Evolutionary conservation across 2,329 filamentous ascomycete genomes (phyloP).

Genomic region (Fusarium clavum): DNA sequence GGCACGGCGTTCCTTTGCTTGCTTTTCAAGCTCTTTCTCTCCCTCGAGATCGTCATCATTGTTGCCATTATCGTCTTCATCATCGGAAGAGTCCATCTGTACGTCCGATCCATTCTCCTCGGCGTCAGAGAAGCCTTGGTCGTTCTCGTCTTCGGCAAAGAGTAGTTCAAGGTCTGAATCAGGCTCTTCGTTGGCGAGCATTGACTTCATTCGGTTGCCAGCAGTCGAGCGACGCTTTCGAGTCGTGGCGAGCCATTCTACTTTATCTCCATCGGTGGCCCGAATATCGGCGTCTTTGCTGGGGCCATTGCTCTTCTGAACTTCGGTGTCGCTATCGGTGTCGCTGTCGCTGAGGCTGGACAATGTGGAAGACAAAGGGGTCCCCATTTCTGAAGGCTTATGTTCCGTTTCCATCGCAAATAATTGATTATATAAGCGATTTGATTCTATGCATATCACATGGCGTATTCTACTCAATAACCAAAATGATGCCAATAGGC

Average conservation of each 20-base stretch:
- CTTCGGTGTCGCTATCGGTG: conserved; percentile 49
- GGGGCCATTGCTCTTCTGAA: conserved; percentile 45
- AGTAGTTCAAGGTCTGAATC: conserved; percentile 77
- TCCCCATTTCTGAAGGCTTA: conserved; percentile 49
- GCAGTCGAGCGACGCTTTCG: conserved; percentile 83
- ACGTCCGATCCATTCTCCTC: conserved; percentile 78
- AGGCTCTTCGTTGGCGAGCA: conserved; percentile 79
- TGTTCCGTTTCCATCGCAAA: conserved; percentile 48
- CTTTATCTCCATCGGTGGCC: conserved; percentile 50
- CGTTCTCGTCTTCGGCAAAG: conserved; percentile 79
- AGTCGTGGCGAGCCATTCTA: conserved; percentile 79
- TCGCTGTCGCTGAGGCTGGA: conserved; percentile 49
- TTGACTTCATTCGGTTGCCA: conserved; percentile 83
- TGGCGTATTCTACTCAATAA: conserved; percentile 23
- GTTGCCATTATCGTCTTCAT: conserved; percentile 79
- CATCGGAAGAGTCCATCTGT: conserved; percentile 86
- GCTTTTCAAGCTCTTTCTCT: conserved; percentile 85
- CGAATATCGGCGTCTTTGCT: conserved; percentile 53
- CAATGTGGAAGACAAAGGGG: conserved; percentile 48
- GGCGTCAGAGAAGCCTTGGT: conserved; percentile 76
- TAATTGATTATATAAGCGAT: conserved; percentile 17
- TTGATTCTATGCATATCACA: conserved; percentile 31
- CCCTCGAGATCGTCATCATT: conserved; percentile 79
- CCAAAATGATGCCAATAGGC: conserved; percentile 3
- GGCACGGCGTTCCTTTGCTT: conserved; percentile 74